Percentiles rank a stretch among this genome's conserved stretches.
Conservation (phyloP, 208 protist genomes). For the Acanthamoeba lenticulata region DNA sequence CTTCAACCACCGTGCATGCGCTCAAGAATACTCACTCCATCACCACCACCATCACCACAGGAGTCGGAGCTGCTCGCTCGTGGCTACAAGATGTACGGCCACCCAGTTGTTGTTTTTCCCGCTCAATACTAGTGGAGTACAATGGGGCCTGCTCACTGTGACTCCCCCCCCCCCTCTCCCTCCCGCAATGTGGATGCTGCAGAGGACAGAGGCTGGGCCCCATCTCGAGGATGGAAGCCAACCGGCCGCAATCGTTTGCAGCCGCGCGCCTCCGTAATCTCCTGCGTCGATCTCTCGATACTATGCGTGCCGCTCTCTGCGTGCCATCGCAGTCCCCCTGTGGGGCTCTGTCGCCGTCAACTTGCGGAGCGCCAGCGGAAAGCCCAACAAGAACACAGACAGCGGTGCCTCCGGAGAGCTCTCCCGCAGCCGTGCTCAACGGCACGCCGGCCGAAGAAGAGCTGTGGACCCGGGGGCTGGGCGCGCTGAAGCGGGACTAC, state of each 20-base stretch:
- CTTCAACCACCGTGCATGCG: not conserved
- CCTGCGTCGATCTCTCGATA: not conserved
- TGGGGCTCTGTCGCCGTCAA: not conserved
- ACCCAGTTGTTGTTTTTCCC: not conserved
- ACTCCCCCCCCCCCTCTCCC: not conserved
- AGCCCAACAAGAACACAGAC: not conserved
- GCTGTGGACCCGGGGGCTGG: not conserved
- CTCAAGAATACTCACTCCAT: too few species aligned
- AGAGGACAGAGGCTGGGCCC: not conserved
- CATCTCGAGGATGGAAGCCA: not conserved
- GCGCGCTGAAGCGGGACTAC: not conserved
- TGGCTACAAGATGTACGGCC: slow-evolving; percentile 7
- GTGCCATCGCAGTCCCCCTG: not conserved
- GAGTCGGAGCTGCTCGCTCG: not conserved
- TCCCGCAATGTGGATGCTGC: not conserved
- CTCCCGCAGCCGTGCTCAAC: too few species aligned
- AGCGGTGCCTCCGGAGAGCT: too few species aligned
- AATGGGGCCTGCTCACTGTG: too few species aligned
- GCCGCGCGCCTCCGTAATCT: not conserved
- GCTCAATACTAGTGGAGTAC: too few species aligned
- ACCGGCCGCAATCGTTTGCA: not conserved
- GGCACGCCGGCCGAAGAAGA: too few species aligned
- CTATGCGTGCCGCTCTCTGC: not conserved
- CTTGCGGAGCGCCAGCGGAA: not conserved
- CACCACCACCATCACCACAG: not conserved